Evolutionary conservation across 169 alveolate genomes (phyloP), one percentile per base, ranked within the genome.

Genomic region (Plasmodium gaboni): DNA sequence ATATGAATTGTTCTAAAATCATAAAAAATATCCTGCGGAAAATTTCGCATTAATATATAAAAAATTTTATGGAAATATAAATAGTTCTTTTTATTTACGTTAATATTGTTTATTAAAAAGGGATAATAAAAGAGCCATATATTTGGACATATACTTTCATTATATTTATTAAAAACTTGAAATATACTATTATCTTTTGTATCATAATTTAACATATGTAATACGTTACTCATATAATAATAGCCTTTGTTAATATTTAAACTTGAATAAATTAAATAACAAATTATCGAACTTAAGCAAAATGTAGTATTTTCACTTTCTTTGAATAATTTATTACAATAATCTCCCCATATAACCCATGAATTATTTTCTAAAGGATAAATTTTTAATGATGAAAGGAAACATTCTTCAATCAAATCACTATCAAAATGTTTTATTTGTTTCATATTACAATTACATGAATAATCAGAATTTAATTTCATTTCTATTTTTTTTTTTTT

Each of bases 111-210:
- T 13, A 86, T n/a, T 59, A 86, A 26, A 53, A 70, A 71, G 17
- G 92, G 92, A 19, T 70, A 48, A 60, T 86, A 86, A 64, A 86
- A 86, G 50, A 86, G 51, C 92, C 92, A 86, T 4, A 86, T 12
- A 61, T 71, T 51, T 46, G 92, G 74, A 24, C 64, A 70, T 13
- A 86, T 86, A 32, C 51, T 60, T 59, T 86, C 78, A 26, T 71
- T 86, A 51, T 86, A 86, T 51, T 86, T 50, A 73, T 86, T 72
- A 71, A 86, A 86, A 59, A 61, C 53, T 71, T 70, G 51, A 61
- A 67, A n/a, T 32, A 86, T 15, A 3, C 63, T 59, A 86, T 86
- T 70, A 28, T 86, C 92, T 17, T 70, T 17, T 19, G 15, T 48
- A 67, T 57, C 76, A 28, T 19, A 60, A 63, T 74, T 86, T 59